Evolutionary conservation across 1,139 yeast genomes (phyloP).

Genomic region (Magnusiomyces tetraspermus): DNA sequence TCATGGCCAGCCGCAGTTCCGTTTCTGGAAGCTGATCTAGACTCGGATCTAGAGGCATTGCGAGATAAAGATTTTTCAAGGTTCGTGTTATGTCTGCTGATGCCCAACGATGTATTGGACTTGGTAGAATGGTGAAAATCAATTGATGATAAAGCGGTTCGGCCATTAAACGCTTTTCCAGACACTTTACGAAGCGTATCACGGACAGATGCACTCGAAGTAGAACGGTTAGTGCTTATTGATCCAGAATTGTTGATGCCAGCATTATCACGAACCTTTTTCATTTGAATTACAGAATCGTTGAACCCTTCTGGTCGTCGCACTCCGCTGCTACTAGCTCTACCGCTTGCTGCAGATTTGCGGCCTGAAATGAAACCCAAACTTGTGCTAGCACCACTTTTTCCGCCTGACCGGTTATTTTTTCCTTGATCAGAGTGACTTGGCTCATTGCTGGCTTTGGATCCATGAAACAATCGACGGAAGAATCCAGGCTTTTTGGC

Average conservation of each 20-base stretch:
- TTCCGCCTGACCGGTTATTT: not conserved
- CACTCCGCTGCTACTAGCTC: not conserved
- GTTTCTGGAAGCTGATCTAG: not conserved
- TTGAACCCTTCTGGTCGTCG: not conserved
- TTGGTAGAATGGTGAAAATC: constrained; percentile 1
- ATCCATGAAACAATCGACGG: constrained; percentile 39
- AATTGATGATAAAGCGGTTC: constrained; percentile 1
- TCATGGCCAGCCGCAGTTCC: not conserved
- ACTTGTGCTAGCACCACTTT: not conserved
- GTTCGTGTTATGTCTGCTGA: not conserved
- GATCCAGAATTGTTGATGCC: not conserved
- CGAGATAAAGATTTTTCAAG: not conserved
- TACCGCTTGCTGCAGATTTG: not conserved
- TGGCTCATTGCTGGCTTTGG: not conserved
- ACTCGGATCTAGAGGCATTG: not conserved
- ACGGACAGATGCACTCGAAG: constrained; percentile 1
- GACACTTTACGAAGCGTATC: constrained; percentile 2
- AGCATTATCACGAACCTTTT: not conserved
- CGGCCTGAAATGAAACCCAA: not conserved
- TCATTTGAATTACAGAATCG: not conserved
- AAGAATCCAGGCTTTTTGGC: constrained; percentile 37
- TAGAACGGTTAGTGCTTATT: not conserved
- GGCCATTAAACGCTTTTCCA: constrained; percentile 1
- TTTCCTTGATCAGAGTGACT: not conserved
- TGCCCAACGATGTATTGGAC: not conserved